A percentile compares a stretch with the other conserved stretches of the same genome.
Conservation (phyloP, 2,329 filamentous ascomycete species). For the Verticillium klebahnii region DNA sequence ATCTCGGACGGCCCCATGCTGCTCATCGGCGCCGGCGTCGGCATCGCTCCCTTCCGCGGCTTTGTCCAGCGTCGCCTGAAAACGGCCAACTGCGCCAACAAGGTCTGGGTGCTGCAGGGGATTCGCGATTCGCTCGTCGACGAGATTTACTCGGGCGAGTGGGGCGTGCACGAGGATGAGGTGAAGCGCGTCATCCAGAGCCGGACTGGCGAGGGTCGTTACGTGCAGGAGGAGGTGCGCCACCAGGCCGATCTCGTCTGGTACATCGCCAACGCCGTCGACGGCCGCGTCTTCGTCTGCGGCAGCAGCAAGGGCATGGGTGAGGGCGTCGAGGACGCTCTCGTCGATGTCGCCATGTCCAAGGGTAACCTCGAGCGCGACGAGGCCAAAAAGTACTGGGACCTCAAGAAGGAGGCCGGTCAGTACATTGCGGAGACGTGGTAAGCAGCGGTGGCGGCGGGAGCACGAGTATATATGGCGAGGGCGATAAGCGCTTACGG, state of each 20-base stretch:
- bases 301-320: slow-evolving; percentile 96
- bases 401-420: slow-evolving; percentile 82
- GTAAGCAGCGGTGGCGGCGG: slow-evolving; percentile 29
- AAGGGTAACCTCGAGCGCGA: slow-evolving; percentile 83
- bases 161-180: slow-evolving; percentile 87
- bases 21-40: slow-evolving; percentile 91
- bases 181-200: slow-evolving; percentile 79
- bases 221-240: slow-evolving; percentile 93
- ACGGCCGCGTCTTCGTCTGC: slow-evolving; percentile 94
- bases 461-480: not conserved
- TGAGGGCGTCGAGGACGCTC: slow-evolving; percentile 83
- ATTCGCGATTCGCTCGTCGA: slow-evolving; percentile 92
- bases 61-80: slow-evolving; percentile 93
- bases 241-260: slow-evolving; percentile 95
- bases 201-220: slow-evolving; percentile 72
- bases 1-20: slow-evolving; percentile 95
- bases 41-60: slow-evolving; percentile 94
- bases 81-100: slow-evolving; percentile 94
- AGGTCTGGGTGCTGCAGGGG: slow-evolving; percentile 94
- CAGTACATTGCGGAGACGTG: slow-evolving; percentile 90
- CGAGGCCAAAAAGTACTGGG: slow-evolving; percentile 85
- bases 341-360: slow-evolving; percentile 86
- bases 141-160: slow-evolving; percentile 94
- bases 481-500: not conserved
- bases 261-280: slow-evolving; percentile 95